Evolutionary conservation across 441 rosid genomes (phyloP).

Genomic region (Eutrema salsugineum): DNA sequence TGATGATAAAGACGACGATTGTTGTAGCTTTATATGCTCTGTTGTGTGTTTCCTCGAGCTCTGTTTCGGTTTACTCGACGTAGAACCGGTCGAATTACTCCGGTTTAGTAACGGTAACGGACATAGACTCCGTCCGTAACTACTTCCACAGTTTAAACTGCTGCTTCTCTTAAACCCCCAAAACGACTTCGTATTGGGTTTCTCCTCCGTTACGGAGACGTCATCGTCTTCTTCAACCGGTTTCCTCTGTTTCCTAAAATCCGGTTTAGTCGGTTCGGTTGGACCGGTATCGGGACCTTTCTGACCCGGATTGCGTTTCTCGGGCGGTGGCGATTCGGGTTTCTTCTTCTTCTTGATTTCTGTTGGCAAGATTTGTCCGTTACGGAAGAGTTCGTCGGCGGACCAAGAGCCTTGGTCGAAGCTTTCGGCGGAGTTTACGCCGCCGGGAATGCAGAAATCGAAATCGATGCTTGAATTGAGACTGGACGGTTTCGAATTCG

Average conservation of each 20-base stretch:
- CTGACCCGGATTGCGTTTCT: not conserved
- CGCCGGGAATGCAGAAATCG: constrained; percentile 59
- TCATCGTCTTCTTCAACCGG: constrained; percentile 25
- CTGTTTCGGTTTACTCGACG: constrained; percentile 36
- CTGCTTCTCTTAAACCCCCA: constrained; percentile 82
- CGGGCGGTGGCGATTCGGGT: constrained; percentile 15
- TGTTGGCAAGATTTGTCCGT: constrained; percentile 74
- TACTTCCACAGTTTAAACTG: constrained; percentile 67
- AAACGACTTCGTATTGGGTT: constrained; percentile 56
- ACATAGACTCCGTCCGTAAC: constrained; percentile 65
- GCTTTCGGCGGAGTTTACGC: constrained; percentile 44
- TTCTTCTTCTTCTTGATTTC: constrained; percentile 73
- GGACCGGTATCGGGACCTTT: constrained; percentile 1
- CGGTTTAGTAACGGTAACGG: constrained; percentile 72
- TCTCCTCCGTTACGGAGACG: constrained; percentile 27
- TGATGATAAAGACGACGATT: constrained; percentile 15
- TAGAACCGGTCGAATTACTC: constrained; percentile 71
- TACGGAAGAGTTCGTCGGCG: constrained; percentile 84
- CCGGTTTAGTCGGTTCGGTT: constrained; percentile 10
- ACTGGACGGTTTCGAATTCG: constrained; percentile 43
- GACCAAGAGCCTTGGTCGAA: constrained; percentile 64
- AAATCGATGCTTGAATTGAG: constrained; percentile 55
- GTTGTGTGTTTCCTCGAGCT: constrained; percentile 41
- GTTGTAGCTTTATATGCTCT: constrained; percentile 29
- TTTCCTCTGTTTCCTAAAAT: constrained; percentile 23